phyloP scores from a whole-genome alignment of 2,329 filamentous ascomycete genomes.

The Sclerotinia minor region DNA sequence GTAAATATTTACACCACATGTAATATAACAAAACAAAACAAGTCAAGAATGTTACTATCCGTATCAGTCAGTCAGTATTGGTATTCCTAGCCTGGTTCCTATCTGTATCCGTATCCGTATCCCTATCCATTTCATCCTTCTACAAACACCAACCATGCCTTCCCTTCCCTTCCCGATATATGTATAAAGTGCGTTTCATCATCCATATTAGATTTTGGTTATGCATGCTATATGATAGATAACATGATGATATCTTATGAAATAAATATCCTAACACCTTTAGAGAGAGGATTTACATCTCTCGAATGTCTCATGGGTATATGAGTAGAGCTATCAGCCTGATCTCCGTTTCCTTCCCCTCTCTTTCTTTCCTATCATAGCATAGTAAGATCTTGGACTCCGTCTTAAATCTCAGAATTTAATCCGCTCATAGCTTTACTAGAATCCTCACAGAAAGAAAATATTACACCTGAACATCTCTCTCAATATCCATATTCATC shows the following conservation, averaged over 20 bases:
- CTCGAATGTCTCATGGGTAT: not conserved
- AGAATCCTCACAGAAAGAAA: not conserved
- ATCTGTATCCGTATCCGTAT: not conserved
- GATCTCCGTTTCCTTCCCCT: not conserved
- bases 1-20: no score
- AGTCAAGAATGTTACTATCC: no score
- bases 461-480: not conserved
- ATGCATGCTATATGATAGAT: not conserved
- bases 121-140: not conserved
- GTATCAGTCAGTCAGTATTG: not conserved
- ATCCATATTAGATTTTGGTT: not conserved
- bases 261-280: not conserved
- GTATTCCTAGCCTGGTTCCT: slow-evolving; percentile 1
- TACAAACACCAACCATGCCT: no score
- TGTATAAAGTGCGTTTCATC: not conserved
- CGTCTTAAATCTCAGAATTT: slow-evolving; percentile 64
- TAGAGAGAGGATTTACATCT: not conserved
- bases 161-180: not conserved
- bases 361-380: not conserved
- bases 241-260: not conserved
- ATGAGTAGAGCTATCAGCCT: not conserved
- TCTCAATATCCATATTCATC: slow-evolving; percentile 24
- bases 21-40: no score
- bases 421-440: slow-evolving; percentile 45
- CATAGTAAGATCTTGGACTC: not conserved